phyloP scores from a whole-genome alignment of 352 stramenopile genomes.

The Globisporangium emineosum region DNA sequence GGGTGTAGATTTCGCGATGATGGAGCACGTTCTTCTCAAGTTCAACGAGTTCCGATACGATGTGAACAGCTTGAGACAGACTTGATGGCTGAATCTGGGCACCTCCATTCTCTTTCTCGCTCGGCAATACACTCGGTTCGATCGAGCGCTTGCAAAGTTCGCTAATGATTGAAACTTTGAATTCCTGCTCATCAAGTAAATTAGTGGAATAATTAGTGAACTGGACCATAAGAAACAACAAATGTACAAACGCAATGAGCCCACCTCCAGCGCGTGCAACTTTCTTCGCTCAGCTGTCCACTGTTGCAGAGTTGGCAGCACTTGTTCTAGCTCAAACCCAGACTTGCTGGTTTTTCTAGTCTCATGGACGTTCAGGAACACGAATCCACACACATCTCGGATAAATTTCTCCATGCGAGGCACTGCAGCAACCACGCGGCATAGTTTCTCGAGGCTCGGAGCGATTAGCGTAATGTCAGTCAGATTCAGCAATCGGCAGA shows the following conservation, averaged over 20 bases:
- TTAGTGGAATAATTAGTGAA: no score
- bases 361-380: slow-evolving; percentile 46
- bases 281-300: slow-evolving; percentile 60
- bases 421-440: slow-evolving; percentile 72
- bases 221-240: not conserved
- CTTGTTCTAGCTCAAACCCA: slow-evolving; percentile 61
- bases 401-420: slow-evolving; percentile 87
- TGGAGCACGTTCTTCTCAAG: slow-evolving; percentile 83
- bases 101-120: slow-evolving; percentile 14
- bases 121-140: slow-evolving; percentile 33
- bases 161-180: slow-evolving; percentile 51
- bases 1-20: slow-evolving; percentile 73
- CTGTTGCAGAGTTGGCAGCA: slow-evolving; percentile 67
- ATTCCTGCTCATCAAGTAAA: slow-evolving; percentile 23
- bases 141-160: slow-evolving; percentile 63
- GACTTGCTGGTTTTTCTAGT: slow-evolving; percentile 15
- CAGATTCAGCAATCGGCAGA: slow-evolving; percentile 76
- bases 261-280: slow-evolving; percentile 54
- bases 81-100: slow-evolving; percentile 28
- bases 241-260: not conserved
- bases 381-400: slow-evolving; percentile 75
- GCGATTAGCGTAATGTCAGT: slow-evolving; percentile 82
- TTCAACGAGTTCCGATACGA: slow-evolving; percentile 76
- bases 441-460: slow-evolving; percentile 78
- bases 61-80: slow-evolving; percentile 58